Evolutionary conservation across 768 basidiomycete species (phyloP).

Genomic region (Mrakia frigida): DNA sequence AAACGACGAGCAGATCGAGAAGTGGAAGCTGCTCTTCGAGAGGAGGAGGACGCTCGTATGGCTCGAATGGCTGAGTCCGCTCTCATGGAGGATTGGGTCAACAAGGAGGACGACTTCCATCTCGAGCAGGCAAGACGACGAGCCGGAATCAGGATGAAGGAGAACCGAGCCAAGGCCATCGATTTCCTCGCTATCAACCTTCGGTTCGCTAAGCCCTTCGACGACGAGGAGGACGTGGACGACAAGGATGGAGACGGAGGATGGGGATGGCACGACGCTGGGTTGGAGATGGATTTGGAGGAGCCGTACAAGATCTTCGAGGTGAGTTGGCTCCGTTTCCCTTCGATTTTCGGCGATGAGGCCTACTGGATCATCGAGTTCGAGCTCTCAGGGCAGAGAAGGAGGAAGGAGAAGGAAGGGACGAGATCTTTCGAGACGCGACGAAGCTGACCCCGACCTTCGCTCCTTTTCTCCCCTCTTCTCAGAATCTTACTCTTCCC

Average conservation of each 20-base stretch:
- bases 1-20: slow-evolving; percentile 85
- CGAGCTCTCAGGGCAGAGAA: neutral
- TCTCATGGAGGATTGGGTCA: slow-evolving; percentile 97
- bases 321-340: slow-evolving; percentile 50
- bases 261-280: slow-evolving; percentile 68
- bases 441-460: neutral
- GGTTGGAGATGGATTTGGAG: slow-evolving; percentile 94
- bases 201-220: slow-evolving; percentile 66
- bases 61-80: slow-evolving; percentile 85
- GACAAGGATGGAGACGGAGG: slow-evolving; percentile 62
- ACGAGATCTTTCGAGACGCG: neutral
- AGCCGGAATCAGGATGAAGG: slow-evolving; percentile 88
- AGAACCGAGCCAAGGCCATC: slow-evolving; percentile 96
- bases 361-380: no score
- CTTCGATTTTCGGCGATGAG: neutral
- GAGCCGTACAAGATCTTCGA: slow-evolving; percentile 98
- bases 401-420: neutral
- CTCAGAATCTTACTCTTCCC: slow-evolving; percentile 71
- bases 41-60: slow-evolving; percentile 88
- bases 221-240: slow-evolving; percentile 45
- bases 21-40: slow-evolving; percentile 75
- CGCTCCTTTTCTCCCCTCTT: neutral
- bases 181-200: slow-evolving; percentile 95
- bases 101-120: slow-evolving; percentile 95
- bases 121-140: slow-evolving; percentile 85